Evolutionary conservation across 768 basidiomycete genomes (phyloP).

Genomic region (Tubosaeta sp.): DNA sequence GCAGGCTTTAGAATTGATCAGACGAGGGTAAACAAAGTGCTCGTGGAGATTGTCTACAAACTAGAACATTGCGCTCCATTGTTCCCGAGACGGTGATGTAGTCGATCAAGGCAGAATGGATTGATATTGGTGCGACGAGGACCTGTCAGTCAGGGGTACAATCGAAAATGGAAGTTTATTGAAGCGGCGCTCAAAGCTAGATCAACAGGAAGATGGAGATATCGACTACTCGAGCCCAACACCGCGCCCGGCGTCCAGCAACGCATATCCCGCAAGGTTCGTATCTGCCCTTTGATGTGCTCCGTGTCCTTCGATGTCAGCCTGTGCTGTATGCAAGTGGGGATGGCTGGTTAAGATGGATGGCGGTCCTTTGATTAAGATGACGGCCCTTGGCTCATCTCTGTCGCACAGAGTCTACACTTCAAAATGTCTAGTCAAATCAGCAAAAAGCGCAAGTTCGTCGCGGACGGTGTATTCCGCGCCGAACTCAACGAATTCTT

Average conservation of each 20-base stretch:
- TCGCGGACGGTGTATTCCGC: conserved; percentile 98
- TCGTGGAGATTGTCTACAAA: conserved; percentile 91
- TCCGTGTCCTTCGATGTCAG: neutral
- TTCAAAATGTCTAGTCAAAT: conserved; percentile 77
- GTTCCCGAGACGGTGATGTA: conserved; percentile 88
- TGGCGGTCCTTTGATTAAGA: conserved; percentile 11
- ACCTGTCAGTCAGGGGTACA: conserved; percentile 4
- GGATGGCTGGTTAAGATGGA: conserved; percentile 18
- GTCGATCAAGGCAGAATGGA: conserved; percentile 90
- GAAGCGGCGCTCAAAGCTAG: conserved; percentile 22
- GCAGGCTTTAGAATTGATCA: conserved; percentile 81
- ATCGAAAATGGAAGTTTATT: conserved; percentile 10
- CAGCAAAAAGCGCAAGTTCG: conserved; percentile 98
- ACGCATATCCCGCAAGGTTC: conserved; percentile 22
- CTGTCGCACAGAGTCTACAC: conserved; percentile 8
- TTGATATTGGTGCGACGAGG: too few relatives aligned
- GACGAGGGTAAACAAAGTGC: conserved; percentile 84
- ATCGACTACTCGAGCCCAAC: conserved; percentile 16
- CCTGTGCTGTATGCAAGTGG: neutral
- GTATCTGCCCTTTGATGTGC: conserved; percentile 6
- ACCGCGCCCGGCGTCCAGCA: conserved; percentile 15
- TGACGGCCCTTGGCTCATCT: conserved; percentile 21
- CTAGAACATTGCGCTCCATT: conserved; percentile 93
- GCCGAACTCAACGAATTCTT: conserved; percentile 99
- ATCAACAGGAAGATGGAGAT: conserved; percentile 5